Conservation (phyloP, 2,329 filamentous ascomycete genomes). For the Aspergillus ibericus region DNA sequence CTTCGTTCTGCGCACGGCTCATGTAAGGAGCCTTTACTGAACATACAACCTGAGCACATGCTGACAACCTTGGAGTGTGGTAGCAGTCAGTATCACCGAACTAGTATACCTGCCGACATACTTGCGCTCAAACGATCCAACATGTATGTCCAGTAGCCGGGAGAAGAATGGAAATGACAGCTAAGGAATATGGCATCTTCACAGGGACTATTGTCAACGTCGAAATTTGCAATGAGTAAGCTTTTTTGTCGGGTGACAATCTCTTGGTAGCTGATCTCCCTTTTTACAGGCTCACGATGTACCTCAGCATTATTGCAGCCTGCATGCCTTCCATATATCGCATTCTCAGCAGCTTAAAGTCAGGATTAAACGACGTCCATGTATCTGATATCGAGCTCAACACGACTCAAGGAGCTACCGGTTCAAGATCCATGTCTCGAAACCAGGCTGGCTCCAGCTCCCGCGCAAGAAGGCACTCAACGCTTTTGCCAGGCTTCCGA, state of each 20-base stretch:
- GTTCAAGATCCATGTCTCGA: background rate
- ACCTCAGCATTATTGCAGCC: slow-evolving; percentile 16
- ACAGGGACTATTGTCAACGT: slow-evolving; percentile 14
- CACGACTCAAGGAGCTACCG: background rate
- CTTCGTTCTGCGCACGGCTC: slow-evolving; percentile 5
- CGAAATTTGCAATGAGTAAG: slow-evolving; percentile 16
- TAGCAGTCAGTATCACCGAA: background rate
- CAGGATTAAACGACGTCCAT: background rate
- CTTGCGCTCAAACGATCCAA: slow-evolving; percentile 12
- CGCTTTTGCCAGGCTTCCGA: background rate
- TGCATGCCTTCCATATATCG: slow-evolving; percentile 18
- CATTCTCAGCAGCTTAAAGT: slow-evolving; percentile 9
- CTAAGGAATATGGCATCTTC: background rate
- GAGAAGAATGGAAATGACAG: background rate
- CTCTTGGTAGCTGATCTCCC: background rate
- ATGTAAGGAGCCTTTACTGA: background rate
- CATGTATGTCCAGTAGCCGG: slow-evolving; percentile 9
- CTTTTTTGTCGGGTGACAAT: background rate
- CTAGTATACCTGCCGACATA: slow-evolving; percentile 8
- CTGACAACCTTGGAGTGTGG: slow-evolving; percentile 1
- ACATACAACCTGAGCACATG: no score
- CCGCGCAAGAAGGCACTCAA: background rate
- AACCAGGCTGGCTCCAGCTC: background rate
- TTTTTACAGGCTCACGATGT: slow-evolving; percentile 12
- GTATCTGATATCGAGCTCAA: background rate